phyloP scores from a whole-genome alignment of 306 rosid genomes.

The Prosopis cineraria region DNA sequence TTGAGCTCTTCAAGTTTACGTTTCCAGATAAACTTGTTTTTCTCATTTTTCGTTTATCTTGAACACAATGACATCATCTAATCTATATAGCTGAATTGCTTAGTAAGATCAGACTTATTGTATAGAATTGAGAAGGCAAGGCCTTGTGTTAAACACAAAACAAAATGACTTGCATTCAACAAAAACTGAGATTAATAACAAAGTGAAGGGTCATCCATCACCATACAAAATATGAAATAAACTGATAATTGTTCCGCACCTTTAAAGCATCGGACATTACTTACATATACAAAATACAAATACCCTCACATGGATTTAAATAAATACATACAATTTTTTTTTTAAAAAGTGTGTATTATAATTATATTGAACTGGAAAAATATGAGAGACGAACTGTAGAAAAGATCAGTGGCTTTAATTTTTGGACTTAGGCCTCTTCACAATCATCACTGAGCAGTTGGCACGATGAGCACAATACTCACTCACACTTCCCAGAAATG shows the following conservation, averaged over 20 bases:
- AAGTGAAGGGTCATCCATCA: neutral
- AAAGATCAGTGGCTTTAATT: neutral
- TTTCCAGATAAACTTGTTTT: too few species aligned
- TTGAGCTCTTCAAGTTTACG: too few species aligned
- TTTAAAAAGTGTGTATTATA: neutral
- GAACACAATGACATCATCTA: too few species aligned
- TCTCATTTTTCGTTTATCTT: too few species aligned
- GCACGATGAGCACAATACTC: slow-evolving; percentile 70
- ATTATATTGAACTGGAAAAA: neutral
- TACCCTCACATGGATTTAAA: neutral
- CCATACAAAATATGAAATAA: neutral
- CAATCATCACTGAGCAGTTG: slow-evolving; percentile 57
- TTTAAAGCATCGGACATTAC: neutral
- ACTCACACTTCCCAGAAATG: slow-evolving; percentile 62
- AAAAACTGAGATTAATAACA: neutral
- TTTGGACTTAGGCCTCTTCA: slow-evolving; percentile 56
- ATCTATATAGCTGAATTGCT: too few species aligned
- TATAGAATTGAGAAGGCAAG: too few species aligned
- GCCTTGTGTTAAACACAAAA: neutral
- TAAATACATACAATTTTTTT: neutral
- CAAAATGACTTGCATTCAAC: neutral
- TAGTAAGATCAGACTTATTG: too few species aligned
- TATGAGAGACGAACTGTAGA: too few species aligned
- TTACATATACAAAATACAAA: neutral
- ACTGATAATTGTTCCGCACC: neutral